phyloP scores from a whole-genome alignment of 192 early-diverging fungal species.

The Mortierella antarctica region DNA sequence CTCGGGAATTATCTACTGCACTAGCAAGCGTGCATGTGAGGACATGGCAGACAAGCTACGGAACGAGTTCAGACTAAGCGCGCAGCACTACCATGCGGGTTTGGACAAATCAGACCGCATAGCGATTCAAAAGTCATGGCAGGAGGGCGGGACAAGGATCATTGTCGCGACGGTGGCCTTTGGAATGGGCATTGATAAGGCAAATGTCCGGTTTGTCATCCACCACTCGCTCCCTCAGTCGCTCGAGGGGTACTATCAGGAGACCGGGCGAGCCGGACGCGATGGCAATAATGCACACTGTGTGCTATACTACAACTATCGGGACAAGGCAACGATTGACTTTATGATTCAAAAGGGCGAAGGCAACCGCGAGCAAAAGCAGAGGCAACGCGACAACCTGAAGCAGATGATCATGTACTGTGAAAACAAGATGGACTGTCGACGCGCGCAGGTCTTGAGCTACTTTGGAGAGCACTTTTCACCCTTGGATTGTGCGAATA shows the following conservation, averaged over 20 bases:
- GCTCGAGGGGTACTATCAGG: constrained; percentile 96
- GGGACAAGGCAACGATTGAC: constrained; percentile 79
- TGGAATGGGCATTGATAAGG: constrained; percentile 98
- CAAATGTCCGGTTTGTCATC: constrained; percentile 95
- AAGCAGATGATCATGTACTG: constrained; percentile 81
- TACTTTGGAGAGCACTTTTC: constrained; percentile 94
- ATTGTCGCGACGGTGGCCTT: constrained; percentile 98
- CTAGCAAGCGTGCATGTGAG: constrained; percentile 82
- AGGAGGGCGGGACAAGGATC: constrained; percentile 73
- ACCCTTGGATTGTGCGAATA: constrained; percentile 68
- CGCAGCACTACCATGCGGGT: constrained; percentile 90
- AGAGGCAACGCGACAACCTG: constrained; percentile 73
- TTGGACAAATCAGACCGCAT: constrained; percentile 81
- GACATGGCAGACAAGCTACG: constrained; percentile 78
- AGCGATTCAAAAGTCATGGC: constrained; percentile 88
- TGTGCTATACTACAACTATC: constrained; percentile 83
- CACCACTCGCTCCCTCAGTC: constrained; percentile 91
- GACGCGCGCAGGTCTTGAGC: constrained; percentile 85
- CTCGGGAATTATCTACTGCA: constrained; percentile 95
- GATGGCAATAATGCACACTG: constrained; percentile 90
- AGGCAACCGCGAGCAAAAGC: constrained; percentile 84
- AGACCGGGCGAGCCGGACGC: constrained; percentile 95
- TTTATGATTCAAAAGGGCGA: constrained; percentile 87
- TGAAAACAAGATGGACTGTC: constrained; percentile 88
- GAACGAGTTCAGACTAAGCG: constrained; percentile 65